phyloP scores from a whole-genome alignment of 176 grass and related monocot genomes.

The Oryza rufipogon region DNA sequence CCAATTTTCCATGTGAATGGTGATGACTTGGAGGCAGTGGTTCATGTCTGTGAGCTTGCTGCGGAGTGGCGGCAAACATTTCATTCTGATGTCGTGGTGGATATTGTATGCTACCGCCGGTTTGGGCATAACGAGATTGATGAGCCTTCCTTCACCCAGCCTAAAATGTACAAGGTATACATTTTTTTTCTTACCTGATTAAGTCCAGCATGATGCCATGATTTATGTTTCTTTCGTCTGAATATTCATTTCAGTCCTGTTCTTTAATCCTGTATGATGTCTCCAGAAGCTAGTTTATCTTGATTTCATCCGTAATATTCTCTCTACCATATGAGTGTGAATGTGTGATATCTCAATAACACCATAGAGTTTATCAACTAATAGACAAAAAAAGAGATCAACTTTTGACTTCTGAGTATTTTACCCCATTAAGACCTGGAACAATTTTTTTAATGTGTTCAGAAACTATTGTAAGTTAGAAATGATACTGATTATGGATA shows the following conservation, averaged over 20 bases:
- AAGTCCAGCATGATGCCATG: background rate
- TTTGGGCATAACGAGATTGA: conserved; percentile 99
- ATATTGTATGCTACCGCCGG: conserved; percentile 89
- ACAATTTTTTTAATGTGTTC: background rate
- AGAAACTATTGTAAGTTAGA: conserved; percentile 3
- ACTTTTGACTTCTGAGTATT: background rate
- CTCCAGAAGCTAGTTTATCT: background rate
- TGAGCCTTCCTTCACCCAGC: conserved; percentile 94
- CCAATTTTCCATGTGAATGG: conserved; percentile 98
- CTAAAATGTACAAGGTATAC: conserved; percentile 92
- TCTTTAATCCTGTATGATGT: background rate
- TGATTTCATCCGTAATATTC: conserved; percentile 23
- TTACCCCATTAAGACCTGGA: background rate
- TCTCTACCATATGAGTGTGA: conserved; percentile 7
- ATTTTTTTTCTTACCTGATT: background rate
- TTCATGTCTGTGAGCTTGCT: conserved; percentile 86
- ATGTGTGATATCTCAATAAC: background rate
- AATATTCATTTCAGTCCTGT: background rate
- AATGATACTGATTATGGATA: conserved; percentile 15
- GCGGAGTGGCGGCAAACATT: conserved; percentile 94
- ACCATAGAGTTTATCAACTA: conserved; percentile 2
- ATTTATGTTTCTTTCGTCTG: background rate
- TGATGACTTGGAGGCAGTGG: conserved; percentile 96
- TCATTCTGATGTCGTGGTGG: conserved; percentile 91
- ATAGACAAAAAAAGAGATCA: background rate